Percentiles rank a stretch among this genome's conserved stretches.
phyloP scores from a whole-genome alignment of 2,329 filamentous ascomycete species.

The Claviceps pazoutovae region DNA sequence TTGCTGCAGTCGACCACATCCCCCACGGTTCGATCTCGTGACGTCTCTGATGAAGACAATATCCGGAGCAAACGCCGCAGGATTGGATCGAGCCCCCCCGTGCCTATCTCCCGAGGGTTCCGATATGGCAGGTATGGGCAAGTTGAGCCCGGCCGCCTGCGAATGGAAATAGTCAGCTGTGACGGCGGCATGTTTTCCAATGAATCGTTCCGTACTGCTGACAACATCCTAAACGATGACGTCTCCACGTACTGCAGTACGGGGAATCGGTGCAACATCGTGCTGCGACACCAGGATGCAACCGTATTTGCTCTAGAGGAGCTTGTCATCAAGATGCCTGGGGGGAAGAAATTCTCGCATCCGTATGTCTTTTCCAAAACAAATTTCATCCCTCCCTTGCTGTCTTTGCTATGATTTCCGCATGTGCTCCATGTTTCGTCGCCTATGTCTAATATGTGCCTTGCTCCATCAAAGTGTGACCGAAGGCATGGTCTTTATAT shows the following conservation, averaged over 20 bases:
- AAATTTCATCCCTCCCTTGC: neutral
- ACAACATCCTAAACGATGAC: slow-evolving; percentile 76
- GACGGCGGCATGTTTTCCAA: slow-evolving; percentile 64
- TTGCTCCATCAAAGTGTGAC: slow-evolving; percentile 45
- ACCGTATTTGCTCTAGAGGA: slow-evolving; percentile 74
- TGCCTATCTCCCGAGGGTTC: slow-evolving; percentile 41
- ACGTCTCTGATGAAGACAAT: slow-evolving; percentile 31
- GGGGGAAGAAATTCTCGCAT: slow-evolving; percentile 60
- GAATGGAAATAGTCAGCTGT: slow-evolving; percentile 80
- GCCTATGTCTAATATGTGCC: neutral
- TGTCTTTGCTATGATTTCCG: neutral
- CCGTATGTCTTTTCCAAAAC: slow-evolving; percentile 48
- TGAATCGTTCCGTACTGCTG: slow-evolving; percentile 49
- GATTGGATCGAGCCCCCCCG: slow-evolving; percentile 47
- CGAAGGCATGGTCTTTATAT: slow-evolving; percentile 83
- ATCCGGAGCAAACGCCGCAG: slow-evolving; percentile 55
- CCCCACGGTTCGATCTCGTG: slow-evolving; percentile 21
- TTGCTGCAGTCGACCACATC: slow-evolving; percentile 20
- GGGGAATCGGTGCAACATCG: slow-evolving; percentile 72
- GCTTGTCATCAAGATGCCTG: slow-evolving; percentile 75
- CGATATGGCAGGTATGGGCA: slow-evolving; percentile 80
- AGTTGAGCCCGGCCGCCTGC: slow-evolving; percentile 66
- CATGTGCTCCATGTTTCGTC: neutral
- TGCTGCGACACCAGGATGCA: slow-evolving; percentile 67
- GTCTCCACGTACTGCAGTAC: slow-evolving; percentile 81